phyloP scores from a whole-genome alignment of 1,139 yeast species.

The Meyerozyma carpophila region DNA sequence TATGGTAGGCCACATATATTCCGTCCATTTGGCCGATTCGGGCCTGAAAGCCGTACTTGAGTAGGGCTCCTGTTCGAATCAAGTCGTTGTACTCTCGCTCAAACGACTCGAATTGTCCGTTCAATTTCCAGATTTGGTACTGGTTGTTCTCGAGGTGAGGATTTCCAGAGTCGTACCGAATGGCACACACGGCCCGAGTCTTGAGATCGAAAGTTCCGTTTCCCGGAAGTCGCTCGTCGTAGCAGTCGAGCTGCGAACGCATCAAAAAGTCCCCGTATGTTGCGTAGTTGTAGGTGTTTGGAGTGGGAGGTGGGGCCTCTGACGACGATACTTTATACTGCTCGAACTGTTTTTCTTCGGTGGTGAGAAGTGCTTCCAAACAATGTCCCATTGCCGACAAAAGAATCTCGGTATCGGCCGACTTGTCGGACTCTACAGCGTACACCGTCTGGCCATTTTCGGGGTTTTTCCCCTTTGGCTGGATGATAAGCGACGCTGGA shows the following conservation, averaged over 20 bases:
- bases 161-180: constrained; percentile 70
- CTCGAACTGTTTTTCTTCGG: constrained; percentile 44
- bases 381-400: constrained; percentile 77
- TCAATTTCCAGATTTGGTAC: constrained; percentile 57
- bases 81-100: constrained; percentile 77
- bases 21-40: constrained; percentile 97
- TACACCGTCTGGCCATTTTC: constrained; percentile 32
- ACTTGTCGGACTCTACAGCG: constrained; percentile 69
- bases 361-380: constrained; percentile 68
- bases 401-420: constrained; percentile 63
- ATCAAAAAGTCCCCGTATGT: constrained; percentile 62
- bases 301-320: constrained; percentile 8
- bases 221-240: constrained; percentile 73
- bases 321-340: constrained; percentile 17
- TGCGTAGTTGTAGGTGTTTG: constrained; percentile 64
- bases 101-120: constrained; percentile 70
- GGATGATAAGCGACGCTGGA: constrained; percentile 40
- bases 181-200: constrained; percentile 85
- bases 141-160: constrained; percentile 51
- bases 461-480: constrained; percentile 27
- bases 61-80: constrained; percentile 62
- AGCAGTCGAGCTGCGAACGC: constrained; percentile 90
- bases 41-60: constrained; percentile 87
- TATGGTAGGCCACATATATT: constrained; percentile 87
- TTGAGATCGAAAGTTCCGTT: constrained; percentile 90